These are phyloP conservation scores for Exophiala oligosperma DNA, from an alignment of 2,329 filamentous ascomycete species.

Conservation along the genomic window DNA sequence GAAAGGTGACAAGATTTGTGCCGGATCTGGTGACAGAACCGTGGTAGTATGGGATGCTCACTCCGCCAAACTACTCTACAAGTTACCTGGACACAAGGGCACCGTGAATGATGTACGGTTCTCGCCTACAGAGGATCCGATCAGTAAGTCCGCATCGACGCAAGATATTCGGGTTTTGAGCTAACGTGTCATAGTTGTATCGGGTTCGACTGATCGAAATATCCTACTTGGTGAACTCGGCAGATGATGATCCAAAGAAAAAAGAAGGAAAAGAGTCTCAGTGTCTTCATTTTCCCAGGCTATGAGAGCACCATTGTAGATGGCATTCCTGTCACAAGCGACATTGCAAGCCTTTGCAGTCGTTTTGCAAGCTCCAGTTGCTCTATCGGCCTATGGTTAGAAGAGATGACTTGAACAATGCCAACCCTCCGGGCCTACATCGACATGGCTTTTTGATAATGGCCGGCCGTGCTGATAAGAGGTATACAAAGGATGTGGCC, in stretches of 20 bases:
- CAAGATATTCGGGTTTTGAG: not conserved
- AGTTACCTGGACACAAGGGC: conserved; percentile 91
- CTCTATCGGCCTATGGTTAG: no score
- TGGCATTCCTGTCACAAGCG: no score
- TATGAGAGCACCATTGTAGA: no score
- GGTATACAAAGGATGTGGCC: no score
- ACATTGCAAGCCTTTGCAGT: no score
- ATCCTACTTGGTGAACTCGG: conserved; percentile 79
- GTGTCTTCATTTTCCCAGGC: no score
- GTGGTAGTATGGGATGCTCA: conserved; percentile 88
- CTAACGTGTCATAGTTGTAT: conserved; percentile 64
- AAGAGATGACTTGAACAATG: no score
- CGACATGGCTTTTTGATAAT: no score
- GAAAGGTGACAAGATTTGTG: conserved; percentile 81
- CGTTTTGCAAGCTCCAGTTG: no score
- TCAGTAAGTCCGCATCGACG: conserved; percentile 64
- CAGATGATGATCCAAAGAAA: conserved; percentile 45
- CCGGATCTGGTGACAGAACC: conserved; percentile 85
- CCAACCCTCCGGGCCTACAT: no score
- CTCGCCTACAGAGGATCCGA: conserved; percentile 77
- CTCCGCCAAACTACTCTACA: conserved; percentile 88
- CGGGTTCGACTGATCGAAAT: conserved; percentile 84
- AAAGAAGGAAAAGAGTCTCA: not conserved
- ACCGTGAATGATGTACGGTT: conserved; percentile 95
- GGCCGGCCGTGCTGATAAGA: no score